Base-by-base conservation (phyloP, 2,329 filamentous ascomycete genomes). In the Pseudofabraea citricarpa region DNA sequence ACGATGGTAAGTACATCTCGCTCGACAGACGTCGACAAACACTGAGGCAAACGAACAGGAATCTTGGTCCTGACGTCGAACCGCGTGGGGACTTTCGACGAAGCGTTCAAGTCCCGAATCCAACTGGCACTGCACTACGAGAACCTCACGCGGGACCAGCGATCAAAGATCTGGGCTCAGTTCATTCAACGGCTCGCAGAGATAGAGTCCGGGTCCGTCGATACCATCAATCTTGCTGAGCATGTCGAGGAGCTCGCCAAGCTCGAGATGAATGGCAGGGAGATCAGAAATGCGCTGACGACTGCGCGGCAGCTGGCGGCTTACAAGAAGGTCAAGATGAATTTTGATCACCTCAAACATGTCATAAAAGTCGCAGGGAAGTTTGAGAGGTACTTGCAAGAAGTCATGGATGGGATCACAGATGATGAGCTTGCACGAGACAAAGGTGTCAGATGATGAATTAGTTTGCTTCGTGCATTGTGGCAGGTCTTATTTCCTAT, bases 61-160 rank as follows among this genome's bases (percentile, higher is more conserved):
- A 64, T 70, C 37, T 53, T 66, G 2, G 63, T 70, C 46, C 57
- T 70, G 0, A 70, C 68, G 3, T 63, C 62, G n/a, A 64, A 68
- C 16, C 59, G 67, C 1, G 61, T 68, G 31, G 37, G 54, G 2
- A 45, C 44, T 9, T 59, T 69, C 33, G 66, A 69, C 35, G 55
- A 60, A 18, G 65, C 62, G 0, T 61, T 69, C 47, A 56, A 58
- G 22, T 59, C 55, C 6, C 55, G 63, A 7, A 62, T 66, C 40
- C 62, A 64, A 36, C 49, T 65, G 9, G 46, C 53, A 1, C 43
- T 65, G 4, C 46, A 50, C 15, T 65, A 64, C 37, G 19, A 18
- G 3, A 23, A 43, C 18, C 32, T 52, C 3, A 39, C 22, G 12
- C 21, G 36, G 20, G 18, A 23, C 3, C 35, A 45, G 19, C 42